Conservation (phyloP, 2,329 filamentous ascomycete species). For the Botryotinia globosa region DNA sequence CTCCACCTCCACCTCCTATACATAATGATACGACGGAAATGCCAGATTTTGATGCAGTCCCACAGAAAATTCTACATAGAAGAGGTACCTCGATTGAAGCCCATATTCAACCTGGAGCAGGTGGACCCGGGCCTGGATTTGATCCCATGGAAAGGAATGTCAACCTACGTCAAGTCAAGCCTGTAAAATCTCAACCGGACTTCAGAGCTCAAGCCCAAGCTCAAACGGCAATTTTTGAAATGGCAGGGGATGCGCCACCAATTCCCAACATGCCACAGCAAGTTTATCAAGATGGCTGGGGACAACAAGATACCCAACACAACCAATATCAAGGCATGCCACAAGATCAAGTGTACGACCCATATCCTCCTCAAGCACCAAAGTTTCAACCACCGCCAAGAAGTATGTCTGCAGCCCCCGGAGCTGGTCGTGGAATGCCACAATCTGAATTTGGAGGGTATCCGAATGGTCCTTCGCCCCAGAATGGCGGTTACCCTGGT, state of each 20-base stretch:
- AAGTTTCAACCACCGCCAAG: slow-evolving; percentile 33
- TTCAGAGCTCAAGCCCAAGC: slow-evolving; percentile 50
- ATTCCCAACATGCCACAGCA: slow-evolving; percentile 45
- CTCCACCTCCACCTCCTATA: slow-evolving; percentile 26
- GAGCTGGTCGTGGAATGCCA: slow-evolving; percentile 26
- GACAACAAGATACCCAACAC: slow-evolving; percentile 28
- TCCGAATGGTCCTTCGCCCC: slow-evolving; percentile 23
- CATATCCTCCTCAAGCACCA: slow-evolving; percentile 26
- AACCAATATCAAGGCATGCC: slow-evolving; percentile 26
- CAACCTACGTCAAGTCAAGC: slow-evolving; percentile 46
- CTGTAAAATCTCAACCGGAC: slow-evolving; percentile 66
- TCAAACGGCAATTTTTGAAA: slow-evolving; percentile 70
- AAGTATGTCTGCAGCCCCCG: slow-evolving; percentile 34
- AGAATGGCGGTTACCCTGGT: slow-evolving; percentile 23
- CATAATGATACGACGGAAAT: slow-evolving; percentile 32
- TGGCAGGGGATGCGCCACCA: slow-evolving; percentile 61
- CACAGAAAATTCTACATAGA: slow-evolving; percentile 24
- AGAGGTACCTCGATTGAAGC: slow-evolving; percentile 35
- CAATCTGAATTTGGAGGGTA: slow-evolving; percentile 26
- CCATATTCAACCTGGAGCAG: slow-evolving; percentile 29
- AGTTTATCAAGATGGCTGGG: slow-evolving; percentile 32
- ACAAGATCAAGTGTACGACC: slow-evolving; percentile 26
- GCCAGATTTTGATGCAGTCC: slow-evolving; percentile 35
- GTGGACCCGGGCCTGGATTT: background rate
- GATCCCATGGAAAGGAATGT: slow-evolving; percentile 39